Conservation (phyloP, 257 asterid genomes). For the Lantana camara region DNA sequence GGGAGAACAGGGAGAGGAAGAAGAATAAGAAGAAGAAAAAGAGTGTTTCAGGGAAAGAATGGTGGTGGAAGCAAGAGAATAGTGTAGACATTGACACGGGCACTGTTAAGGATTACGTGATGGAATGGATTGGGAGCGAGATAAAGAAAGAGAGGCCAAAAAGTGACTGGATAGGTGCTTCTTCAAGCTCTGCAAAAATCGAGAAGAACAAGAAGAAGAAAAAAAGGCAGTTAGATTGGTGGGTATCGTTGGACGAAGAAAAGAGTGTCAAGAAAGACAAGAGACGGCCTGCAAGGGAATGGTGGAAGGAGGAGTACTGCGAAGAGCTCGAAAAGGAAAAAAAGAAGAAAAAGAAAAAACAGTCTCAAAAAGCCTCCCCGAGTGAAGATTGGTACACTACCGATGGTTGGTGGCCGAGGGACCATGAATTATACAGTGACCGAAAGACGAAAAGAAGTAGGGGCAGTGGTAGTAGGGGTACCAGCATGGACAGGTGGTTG, state of each 20-base stretch:
- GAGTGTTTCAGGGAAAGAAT: slow-evolving; percentile 75
- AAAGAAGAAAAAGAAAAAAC: slow-evolving; percentile 73
- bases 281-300: slow-evolving; percentile 95
- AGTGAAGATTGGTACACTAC: slow-evolving; percentile 60
- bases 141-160: slow-evolving; percentile 91
- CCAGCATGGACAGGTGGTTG: slow-evolving; percentile 89
- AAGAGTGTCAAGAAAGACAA: slow-evolving; percentile 69
- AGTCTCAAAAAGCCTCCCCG: slow-evolving; percentile 42
- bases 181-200: slow-evolving; percentile 49
- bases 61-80: slow-evolving; percentile 99
- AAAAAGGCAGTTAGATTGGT: slow-evolving; percentile 80
- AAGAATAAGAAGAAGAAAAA: slow-evolving; percentile 73
- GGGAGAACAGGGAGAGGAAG: slow-evolving; percentile 51
- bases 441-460: slow-evolving; percentile 64
- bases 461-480: slow-evolving; percentile 47
- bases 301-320: slow-evolving; percentile 99
- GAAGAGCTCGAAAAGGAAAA: slow-evolving; percentile 93
- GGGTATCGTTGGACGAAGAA: slow-evolving; percentile 87
- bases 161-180: slow-evolving; percentile 70
- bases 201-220: slow-evolving; percentile 59
- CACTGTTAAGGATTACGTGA: slow-evolving; percentile 83
- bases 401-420: slow-evolving; percentile 69
- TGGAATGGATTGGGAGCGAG: slow-evolving; percentile 97
- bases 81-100: slow-evolving; percentile 57
- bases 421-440: slow-evolving; percentile 47